These are phyloP conservation scores for Lizonia empirigonia DNA, from an alignment of 2,329 filamentous ascomycete genomes.

Conservation along the genomic window DNA sequence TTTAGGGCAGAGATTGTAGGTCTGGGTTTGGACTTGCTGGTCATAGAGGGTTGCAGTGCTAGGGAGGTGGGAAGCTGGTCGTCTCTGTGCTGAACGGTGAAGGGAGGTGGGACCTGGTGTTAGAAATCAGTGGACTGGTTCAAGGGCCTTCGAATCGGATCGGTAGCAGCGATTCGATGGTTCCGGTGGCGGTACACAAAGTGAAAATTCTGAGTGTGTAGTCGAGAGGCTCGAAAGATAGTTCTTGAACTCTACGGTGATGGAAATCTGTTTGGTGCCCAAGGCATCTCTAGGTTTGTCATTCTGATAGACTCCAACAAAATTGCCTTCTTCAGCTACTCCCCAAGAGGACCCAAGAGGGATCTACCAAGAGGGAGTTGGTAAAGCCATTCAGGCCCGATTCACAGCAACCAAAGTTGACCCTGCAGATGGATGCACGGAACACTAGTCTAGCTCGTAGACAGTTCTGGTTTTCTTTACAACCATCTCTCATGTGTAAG, in stretches of 20 bases:
- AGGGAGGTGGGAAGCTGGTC: not conserved
- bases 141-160: too few relatives aligned
- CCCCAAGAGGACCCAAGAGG: too few relatives aligned
- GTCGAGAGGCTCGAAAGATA: too few relatives aligned
- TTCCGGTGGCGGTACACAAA: not conserved
- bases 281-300: too few relatives aligned
- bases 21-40: not conserved
- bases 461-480: constrained; percentile 17
- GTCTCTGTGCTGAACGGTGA: not conserved
- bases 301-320: too few relatives aligned
- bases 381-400: constrained; percentile 6
- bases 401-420: not conserved
- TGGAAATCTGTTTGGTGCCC: too few relatives aligned
- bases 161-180: not conserved
- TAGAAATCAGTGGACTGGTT: too few relatives aligned
- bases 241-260: too few relatives aligned
- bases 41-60: not conserved
- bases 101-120: not conserved
- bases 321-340: not conserved
- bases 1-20: not conserved
- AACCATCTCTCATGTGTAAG: constrained; percentile 1
- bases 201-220: too few relatives aligned
- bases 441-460: constrained; percentile 11
- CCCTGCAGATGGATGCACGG: constrained; percentile 5
- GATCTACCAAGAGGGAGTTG: not conserved